Base-by-base conservation (phyloP, 73 alveolate genomes). In the Paramecium caudatum region DNA sequence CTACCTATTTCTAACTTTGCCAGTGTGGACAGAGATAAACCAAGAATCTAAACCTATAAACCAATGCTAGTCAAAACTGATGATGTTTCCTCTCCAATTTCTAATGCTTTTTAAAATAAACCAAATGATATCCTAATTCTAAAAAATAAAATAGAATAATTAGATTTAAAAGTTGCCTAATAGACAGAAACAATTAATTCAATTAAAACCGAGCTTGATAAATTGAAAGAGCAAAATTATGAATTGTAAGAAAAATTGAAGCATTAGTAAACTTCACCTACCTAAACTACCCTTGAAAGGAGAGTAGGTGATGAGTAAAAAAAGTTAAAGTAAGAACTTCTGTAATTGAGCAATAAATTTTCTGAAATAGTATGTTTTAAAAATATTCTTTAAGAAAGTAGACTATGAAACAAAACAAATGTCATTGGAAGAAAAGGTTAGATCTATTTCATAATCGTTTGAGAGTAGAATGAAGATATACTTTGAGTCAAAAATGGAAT, bases 361-460 rank as follows among this genome's bases (percentile, higher is more conserved):
- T 65, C 49, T 65, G 49, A 65, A 33, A 30, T 65, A 32, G 47
- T 33, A 33, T 10, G 4, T 33, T 65, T 7, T 33, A 17, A 33
- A 25, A 33, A 33, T 30, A 32, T 32, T 33, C 17, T 33, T 12
- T 23, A 30, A 65, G 83, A 65, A 65, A 65, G 83, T 36, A 2
- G 83, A 65, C 8, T 65, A 33, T 13, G 83, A 65, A 33, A 33
- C 83, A 17, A 65, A 65, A 36, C 4, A 33, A 36, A 65, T 65
- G 83, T 65, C 50, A 4, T 33, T 65, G 17, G 83, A 65, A 65
- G 83, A 65, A 65, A 33, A 65, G 34, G 83, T 65, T 12, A n/a
- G 83, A 33, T 30, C 83, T 1, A 65, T 55, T 27, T 10, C 23
- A 55, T 10, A 27, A 4, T 55, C 80, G 9, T 55, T 55, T 55